phyloP scores from a whole-genome alignment of 2,329 filamentous ascomycete species.

The Pseudogymnoascus sp. region DNA sequence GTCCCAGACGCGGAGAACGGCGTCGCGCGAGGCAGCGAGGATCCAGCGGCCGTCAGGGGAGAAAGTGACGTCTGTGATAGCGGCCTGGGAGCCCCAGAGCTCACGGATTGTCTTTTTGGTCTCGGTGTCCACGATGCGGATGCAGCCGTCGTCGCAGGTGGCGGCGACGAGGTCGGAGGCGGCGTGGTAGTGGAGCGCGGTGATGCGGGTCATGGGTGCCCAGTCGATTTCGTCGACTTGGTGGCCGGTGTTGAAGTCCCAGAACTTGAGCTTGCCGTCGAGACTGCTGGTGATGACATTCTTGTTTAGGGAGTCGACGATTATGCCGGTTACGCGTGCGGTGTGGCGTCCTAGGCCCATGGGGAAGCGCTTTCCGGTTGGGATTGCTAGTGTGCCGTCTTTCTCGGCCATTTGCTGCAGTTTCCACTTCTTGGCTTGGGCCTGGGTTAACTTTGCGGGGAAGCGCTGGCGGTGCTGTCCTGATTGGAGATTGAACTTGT shows the following conservation, averaged over 20 bases:
- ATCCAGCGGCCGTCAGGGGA: constrained; percentile 93
- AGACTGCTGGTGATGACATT: constrained; percentile 76
- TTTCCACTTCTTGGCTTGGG: constrained; percentile 69
- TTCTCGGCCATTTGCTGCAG: constrained; percentile 46
- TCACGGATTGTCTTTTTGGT: constrained; percentile 89
- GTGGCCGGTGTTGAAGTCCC: constrained; percentile 83
- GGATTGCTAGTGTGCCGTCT: constrained; percentile 19
- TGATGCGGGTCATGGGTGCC: constrained; percentile 68
- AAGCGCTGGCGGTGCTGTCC: constrained; percentile 82
- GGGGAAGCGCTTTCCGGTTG: constrained; percentile 20
- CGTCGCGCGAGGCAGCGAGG: constrained; percentile 75
- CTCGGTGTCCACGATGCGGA: constrained; percentile 82
- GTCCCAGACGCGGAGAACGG: constrained; percentile 82
- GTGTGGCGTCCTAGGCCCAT: constrained; percentile 63
- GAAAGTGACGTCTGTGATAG: constrained; percentile 77
- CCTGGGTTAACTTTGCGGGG: constrained; percentile 68
- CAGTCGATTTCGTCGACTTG: constrained; percentile 77
- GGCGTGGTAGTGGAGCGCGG: constrained; percentile 70
- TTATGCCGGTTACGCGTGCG: constrained; percentile 73
- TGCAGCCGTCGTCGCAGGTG: constrained; percentile 78
- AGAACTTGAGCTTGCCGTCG: constrained; percentile 94
- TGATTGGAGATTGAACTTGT: constrained; percentile 96
- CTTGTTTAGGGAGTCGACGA: constrained; percentile 84
- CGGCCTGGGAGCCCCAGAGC: constrained; percentile 70
- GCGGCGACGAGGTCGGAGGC: constrained; percentile 81